These are phyloP conservation scores for Trichoderma semiorbis DNA, from an alignment of 2,329 filamentous ascomycete species.

Conservation along the genomic window DNA sequence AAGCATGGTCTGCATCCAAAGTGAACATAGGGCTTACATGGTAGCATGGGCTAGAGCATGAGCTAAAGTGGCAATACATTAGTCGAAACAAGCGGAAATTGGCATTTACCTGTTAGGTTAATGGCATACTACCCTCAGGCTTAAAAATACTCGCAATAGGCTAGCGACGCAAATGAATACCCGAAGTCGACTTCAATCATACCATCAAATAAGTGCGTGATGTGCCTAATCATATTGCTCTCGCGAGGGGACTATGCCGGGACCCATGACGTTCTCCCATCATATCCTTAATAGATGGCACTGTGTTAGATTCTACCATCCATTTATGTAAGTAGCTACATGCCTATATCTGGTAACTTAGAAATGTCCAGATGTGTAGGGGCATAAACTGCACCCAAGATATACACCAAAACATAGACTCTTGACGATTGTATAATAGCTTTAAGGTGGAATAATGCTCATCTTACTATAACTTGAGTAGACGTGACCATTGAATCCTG, in stretches of 20 bases:
- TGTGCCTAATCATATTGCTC: background rate
- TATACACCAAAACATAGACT: background rate
- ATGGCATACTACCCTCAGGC: background rate
- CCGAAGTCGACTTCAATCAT: background rate
- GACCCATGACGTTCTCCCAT: background rate
- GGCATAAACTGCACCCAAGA: background rate
- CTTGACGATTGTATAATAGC: background rate
- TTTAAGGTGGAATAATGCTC: background rate
- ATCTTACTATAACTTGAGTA: background rate
- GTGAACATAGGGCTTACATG: background rate
- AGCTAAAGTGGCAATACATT: background rate
- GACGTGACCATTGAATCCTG: background rate
- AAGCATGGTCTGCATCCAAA: background rate
- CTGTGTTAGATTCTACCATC: background rate
- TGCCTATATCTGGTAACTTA: background rate
- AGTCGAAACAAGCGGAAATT: background rate
- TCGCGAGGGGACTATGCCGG: background rate
- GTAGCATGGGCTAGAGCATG: background rate
- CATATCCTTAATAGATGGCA: background rate
- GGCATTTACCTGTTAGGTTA: background rate
- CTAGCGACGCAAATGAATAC: background rate
- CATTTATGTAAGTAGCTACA: no score
- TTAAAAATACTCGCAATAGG: background rate
- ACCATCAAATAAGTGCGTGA: background rate
- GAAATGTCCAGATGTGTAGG: background rate